Conservation (phyloP, 352 stramenopile genomes). For the Pythium volutum region DNA sequence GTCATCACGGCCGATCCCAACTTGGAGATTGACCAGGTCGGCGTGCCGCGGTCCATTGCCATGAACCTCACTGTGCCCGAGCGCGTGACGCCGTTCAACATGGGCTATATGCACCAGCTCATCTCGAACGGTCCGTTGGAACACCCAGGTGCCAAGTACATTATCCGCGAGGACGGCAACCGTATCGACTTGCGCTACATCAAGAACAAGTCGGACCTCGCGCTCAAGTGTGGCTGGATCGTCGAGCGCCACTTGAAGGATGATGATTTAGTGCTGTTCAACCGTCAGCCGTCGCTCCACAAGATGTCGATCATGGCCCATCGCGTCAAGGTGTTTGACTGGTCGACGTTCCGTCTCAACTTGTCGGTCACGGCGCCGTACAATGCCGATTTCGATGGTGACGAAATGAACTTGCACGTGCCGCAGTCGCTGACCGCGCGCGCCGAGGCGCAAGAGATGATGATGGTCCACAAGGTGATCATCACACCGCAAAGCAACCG, state of each 20-base stretch:
- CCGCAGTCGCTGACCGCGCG: conserved; percentile 99
- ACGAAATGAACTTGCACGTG: conserved; percentile 99
- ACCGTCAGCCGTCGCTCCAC: conserved; percentile 99
- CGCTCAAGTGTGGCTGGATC: conserved; percentile 97
- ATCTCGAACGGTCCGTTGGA: conserved; percentile 95
- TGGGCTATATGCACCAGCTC: conserved; percentile 93
- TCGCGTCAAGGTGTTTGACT: conserved; percentile 92
- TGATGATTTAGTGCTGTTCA: conserved; percentile 99
- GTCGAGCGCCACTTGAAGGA: conserved; percentile 99
- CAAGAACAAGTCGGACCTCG: conserved; percentile 95
- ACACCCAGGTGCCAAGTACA: conserved; percentile 97
- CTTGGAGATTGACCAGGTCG: conserved; percentile 92
- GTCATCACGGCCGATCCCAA: conserved; percentile 99
- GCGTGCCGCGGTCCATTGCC: conserved; percentile 94
- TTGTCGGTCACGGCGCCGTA: conserved; percentile 99
- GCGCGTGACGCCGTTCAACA: conserved; percentile 97
- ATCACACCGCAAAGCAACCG: conserved; percentile 98
- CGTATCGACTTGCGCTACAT: conserved; percentile 98
- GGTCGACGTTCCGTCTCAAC: conserved; percentile 99
- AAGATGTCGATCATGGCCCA: conserved; percentile 99
- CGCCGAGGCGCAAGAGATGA: conserved; percentile 95
- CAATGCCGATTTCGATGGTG: conserved; percentile 99
- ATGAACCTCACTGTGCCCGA: conserved; percentile 99
- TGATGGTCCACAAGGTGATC: conserved; percentile 97
- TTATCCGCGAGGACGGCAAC: conserved; percentile 92